Evolutionary conservation across 805 yeast genomes (phyloP).

Genomic region (Candida coquimbonensis): DNA sequence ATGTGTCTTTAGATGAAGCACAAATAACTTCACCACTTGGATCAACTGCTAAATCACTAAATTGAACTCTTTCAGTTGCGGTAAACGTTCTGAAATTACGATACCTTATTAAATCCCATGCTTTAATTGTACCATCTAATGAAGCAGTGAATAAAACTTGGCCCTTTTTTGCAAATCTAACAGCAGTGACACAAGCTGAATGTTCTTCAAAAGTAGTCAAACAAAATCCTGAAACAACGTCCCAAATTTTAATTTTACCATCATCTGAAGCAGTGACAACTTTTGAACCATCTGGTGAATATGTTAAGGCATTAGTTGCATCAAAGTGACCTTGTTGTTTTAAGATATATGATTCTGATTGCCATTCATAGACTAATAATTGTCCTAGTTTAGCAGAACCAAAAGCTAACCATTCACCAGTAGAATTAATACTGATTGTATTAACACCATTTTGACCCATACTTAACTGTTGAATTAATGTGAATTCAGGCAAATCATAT

Average conservation of each 20-base stretch:
- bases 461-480: constrained; percentile 74
- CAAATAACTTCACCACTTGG: constrained; percentile 96
- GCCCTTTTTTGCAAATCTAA: constrained; percentile 82
- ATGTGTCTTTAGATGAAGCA: constrained; percentile 88
- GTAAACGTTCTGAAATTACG: constrained; percentile 94
- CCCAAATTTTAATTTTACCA: constrained; percentile 97
- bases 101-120: constrained; percentile 91
- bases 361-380: constrained; percentile 96
- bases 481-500: constrained; percentile 79
- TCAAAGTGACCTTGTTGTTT: constrained; percentile 98
- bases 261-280: constrained; percentile 94
- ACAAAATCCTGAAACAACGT: constrained; percentile 85
- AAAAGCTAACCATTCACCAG: constrained; percentile 97
- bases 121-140: constrained; percentile 92
- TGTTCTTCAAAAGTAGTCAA: constrained; percentile 90
- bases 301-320: constrained; percentile 72
- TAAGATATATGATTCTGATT: constrained; percentile 88
- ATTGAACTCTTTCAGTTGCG: constrained; percentile 82
- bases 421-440: constrained; percentile 66
- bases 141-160: constrained; percentile 89
- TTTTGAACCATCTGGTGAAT: constrained; percentile 92
- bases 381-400: constrained; percentile 93
- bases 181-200: constrained; percentile 78
- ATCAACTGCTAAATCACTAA: constrained; percentile 85
- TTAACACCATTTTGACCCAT: constrained; percentile 90